Base-by-base conservation (phyloP, 1,284 basidiomycete species). In the Apiotrichum montevideense region DNA sequence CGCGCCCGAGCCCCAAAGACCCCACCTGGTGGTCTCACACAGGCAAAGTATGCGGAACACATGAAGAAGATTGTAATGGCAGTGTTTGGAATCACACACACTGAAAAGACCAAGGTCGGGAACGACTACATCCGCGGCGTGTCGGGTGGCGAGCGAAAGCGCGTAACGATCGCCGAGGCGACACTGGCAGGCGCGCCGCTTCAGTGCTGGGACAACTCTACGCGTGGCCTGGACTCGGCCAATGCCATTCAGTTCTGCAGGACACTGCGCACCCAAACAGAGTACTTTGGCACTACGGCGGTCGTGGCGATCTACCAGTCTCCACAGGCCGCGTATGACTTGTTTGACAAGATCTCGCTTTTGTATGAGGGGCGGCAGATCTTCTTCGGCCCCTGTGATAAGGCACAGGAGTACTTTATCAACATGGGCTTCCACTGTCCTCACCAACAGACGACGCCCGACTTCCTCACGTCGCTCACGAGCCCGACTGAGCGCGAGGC, bases 341-440 rank as follows among this genome's bases (percentile, higher is more conserved):
- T 73, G 49, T 88, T 88, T 59, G 84, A 87, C 78, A 87, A 87
- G 69, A 82, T 86, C 40, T 81, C 80, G 60, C 83, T 95, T 29
- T 78, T 95, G 52, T 85, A 90, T 74, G 79, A 89, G 71, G 91
- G 91, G 8, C 85, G 84, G 55, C 85, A 90, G 70, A 87, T 90
- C 42, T 94, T 85, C 80, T 90, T 85, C 69, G 91, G 91, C 4
- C 83, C 84, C 5, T 81, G 84, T 1, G 73, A 74, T 77, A 81
- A 85, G 55, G 91, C 90, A 11, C 85, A 88, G 51, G 77, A 79
- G 3, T 93, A 90, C 77, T 92, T 92, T 64, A 81, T 87, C 67
- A 73, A 79, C 46, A 80, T 93, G 56, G 91, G 91, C 7, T 95
- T 84, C 78, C 81, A 84, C 39, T 76, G 74, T 67, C 79, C 71